Evolutionary conservation across 495 filamentous ascomycete species (phyloP).

Genomic region (Aspergillus heteromorphus): DNA sequence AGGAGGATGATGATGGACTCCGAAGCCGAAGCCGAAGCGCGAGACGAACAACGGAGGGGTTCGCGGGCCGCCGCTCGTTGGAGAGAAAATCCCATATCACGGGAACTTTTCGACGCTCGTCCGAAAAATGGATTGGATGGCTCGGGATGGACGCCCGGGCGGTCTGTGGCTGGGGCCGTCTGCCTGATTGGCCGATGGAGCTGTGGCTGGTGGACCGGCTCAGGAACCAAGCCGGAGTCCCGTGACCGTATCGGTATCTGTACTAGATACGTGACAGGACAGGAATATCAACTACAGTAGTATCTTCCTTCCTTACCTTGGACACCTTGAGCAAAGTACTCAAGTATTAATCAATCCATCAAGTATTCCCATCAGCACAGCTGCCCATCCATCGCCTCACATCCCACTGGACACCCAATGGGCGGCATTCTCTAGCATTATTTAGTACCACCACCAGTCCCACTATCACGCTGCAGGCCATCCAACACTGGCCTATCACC

Average conservation of each 20-base stretch:
- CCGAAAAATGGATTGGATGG: constrained; percentile 8
- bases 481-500: constrained; percentile 5
- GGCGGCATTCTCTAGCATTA: too few species aligned
- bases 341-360: too few species aligned
- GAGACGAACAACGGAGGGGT: constrained; percentile 16
- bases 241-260: neutral
- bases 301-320: too few species aligned
- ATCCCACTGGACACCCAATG: too few species aligned
- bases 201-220: constrained; percentile 14
- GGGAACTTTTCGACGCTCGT: constrained; percentile 15
- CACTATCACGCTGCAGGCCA: neutral
- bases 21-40: constrained; percentile 4
- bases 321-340: too few species aligned
- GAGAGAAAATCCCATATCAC: constrained; percentile 19
- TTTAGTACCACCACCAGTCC: neutral
- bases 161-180: neutral
- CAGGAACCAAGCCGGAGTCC: neutral
- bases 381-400: too few species aligned
- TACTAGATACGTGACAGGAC: too few species aligned
- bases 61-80: constrained; percentile 17
- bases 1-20: constrained; percentile 6
- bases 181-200: constrained; percentile 8
- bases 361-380: too few species aligned
- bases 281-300: too few species aligned
- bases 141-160: neutral